A percentile compares a stretch with the other conserved stretches of the same genome.
These are phyloP conservation scores for Apophysomyces ossiformis DNA, from an alignment of 371 early-diverging fungal species.

Conservation along the genomic window DNA sequence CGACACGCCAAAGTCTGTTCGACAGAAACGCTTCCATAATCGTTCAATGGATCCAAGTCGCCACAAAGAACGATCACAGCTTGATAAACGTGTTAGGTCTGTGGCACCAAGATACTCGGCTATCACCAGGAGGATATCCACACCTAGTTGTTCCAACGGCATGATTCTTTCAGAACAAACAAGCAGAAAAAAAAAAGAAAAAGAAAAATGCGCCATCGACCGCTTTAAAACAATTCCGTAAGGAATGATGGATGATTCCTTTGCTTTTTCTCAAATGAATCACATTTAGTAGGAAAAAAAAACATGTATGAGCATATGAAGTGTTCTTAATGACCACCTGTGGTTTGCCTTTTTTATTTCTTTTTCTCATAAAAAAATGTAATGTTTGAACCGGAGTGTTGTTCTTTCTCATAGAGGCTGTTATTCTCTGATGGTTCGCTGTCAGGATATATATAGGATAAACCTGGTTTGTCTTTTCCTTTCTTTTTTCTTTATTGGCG, in stretches of 20 bases:
- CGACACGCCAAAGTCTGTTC: slow-evolving; percentile 20
- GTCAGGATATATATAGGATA: not conserved
- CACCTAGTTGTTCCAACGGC: not conserved
- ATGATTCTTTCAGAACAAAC: too few relatives aligned
- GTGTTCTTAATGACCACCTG: slow-evolving; percentile 5
- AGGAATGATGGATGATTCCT: not conserved
- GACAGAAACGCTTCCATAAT: slow-evolving; percentile 32
- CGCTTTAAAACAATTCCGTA: too few relatives aligned
- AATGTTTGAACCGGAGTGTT: too few relatives aligned
- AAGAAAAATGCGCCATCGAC: not conserved
- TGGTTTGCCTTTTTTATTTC: not conserved
- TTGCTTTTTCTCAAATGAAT: too few relatives aligned
- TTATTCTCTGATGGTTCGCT: not conserved
- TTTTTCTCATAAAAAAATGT: too few relatives aligned
- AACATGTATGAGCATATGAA: not conserved
- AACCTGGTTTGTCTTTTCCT: slow-evolving; percentile 20
- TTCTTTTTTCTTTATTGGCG: slow-evolving; percentile 16
- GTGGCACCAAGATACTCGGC: slow-evolving; percentile 14
- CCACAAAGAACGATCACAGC: slow-evolving; percentile 12
- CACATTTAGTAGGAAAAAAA: too few relatives aligned
- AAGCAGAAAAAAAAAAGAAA: too few relatives aligned
- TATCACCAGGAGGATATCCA: slow-evolving; percentile 3
- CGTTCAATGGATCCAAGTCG: slow-evolving; percentile 17
- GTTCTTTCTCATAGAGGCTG: too few relatives aligned
- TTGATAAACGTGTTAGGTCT: slow-evolving; percentile 15